These are phyloP conservation scores for Oehlia diaphana DNA, from an alignment of 192 early-diverging fungal species.

Conservation along the genomic window DNA sequence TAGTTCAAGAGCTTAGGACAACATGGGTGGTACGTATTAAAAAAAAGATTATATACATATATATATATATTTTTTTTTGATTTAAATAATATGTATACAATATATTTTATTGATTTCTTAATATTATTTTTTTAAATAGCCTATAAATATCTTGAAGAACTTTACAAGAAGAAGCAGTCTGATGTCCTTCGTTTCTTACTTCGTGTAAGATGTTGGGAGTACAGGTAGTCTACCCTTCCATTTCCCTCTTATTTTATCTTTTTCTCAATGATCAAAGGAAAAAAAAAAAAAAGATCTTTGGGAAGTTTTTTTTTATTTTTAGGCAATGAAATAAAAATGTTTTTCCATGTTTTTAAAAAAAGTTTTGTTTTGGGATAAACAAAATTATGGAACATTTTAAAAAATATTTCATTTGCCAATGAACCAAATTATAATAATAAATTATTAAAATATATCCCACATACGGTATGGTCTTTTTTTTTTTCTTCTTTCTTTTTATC, in stretches of 20 bases:
- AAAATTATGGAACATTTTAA: not conserved
- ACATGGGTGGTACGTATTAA: too few species aligned
- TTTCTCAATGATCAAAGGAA: not conserved
- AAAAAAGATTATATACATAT: too few species aligned
- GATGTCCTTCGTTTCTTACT: constrained; percentile 99
- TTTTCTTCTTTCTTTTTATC: too few species aligned
- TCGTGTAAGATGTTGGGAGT: constrained; percentile 98
- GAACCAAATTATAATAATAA: constrained; percentile 28
- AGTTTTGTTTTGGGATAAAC: not conserved
- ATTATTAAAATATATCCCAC: not conserved
- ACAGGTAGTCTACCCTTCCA: constrained; percentile 58
- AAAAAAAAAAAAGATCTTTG: not conserved
- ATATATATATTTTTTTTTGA: too few species aligned
- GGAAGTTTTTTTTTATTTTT: too few species aligned
- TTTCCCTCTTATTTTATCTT: not conserved
- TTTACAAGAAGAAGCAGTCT: constrained; percentile 99
- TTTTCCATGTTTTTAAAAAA: not conserved
- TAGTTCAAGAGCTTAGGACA: too few species aligned
- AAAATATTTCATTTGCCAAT: constrained; percentile 35
- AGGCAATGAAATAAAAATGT: constrained; percentile 26
- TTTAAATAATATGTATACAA: too few species aligned
- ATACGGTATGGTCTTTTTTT: constrained; percentile 8
- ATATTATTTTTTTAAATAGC: constrained; percentile 49
- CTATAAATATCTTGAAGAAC: constrained; percentile 93
- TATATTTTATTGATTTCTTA: not conserved